A percentile compares a stretch with the other conserved stretches of the same genome.
Evolutionary conservation across 306 rosid species (phyloP).

Genomic region (Betula pendula): DNA sequence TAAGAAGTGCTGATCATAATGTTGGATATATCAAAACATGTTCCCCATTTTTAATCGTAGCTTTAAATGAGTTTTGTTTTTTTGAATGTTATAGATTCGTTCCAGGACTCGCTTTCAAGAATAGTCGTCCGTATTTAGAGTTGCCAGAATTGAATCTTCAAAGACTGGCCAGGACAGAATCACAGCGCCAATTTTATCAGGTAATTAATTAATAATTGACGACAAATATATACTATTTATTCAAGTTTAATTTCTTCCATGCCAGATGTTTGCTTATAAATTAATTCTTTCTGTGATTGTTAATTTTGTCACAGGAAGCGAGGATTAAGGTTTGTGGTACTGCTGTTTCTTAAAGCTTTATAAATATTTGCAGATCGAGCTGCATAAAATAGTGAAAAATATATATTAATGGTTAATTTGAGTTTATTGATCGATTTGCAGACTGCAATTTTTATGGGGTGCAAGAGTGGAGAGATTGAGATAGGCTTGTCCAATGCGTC

Average conservation of each 20-base stretch:
- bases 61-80: neutral
- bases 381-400: constrained; percentile 2
- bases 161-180: constrained; percentile 42
- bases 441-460: constrained; percentile 84
- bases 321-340: constrained; percentile 66
- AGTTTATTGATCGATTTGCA: constrained; percentile 24
- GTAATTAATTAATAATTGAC: constrained; percentile 24
- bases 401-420: neutral
- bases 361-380: constrained; percentile 13
- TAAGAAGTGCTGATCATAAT: constrained; percentile 29
- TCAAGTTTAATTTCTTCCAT: neutral
- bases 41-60: neutral
- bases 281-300: constrained; percentile 6
- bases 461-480: constrained; percentile 86
- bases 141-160: constrained; percentile 61
- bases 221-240: neutral
- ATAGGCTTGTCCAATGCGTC: constrained; percentile 70
- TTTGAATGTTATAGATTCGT: constrained; percentile 46
- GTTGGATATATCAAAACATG: neutral
- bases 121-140: constrained; percentile 45
- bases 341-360: neutral
- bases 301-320: constrained; percentile 70
- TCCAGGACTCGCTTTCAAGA: constrained; percentile 74
- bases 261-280: neutral
- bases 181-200: constrained; percentile 61